Base-by-base conservation (phyloP, 169 alveolate genomes). In the Plasmodium yoelii region DNA sequence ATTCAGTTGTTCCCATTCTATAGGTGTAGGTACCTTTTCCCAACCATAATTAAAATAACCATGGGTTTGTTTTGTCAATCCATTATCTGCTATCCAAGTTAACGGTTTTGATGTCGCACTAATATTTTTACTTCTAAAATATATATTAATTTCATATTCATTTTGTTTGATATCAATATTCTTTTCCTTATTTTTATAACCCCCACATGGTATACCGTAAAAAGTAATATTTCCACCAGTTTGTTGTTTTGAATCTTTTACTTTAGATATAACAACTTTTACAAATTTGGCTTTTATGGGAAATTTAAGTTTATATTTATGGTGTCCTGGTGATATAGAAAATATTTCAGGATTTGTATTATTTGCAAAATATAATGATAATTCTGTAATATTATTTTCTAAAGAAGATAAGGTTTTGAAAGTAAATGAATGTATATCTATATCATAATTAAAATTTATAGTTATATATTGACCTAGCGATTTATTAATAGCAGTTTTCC, bases 401-500 rank as follows among this genome's bases (percentile, higher is more conserved):
- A 90, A 84, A 28, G 93, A 92, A 22, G 67, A 61, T 13, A 92
- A 86, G 1, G 95, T 91, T 75, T 67, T 86, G 73, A 87, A 94
- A 47, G 94, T 94, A 65, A 94, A 87, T 19, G 92, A 93, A 15
- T 93, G 59, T 6, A 94, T 68, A 26, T 89, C 94, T 26, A 94
- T 93, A 0, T 95, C 95, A 55, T 86, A 53, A 15, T 75, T 93
- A 68, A 94, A 94, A 74, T 84, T 65, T 19, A 94, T 87, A 59
- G 82, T 87, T 10, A 94, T 15, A 56, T 87, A 87, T 57, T 94
- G 95, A 39, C 95, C 95, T 18, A 90, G 59, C n/a, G 94, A 86
- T 39, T 88, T 88, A 42, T 93, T 92, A 15, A 49, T 22, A 13
- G 94, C 77, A 1, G 95, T 92, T 70, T 72, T 84, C 95, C 95